Evolutionary conservation across 306 rosid species (phyloP).

Genomic region (Rubus parviflorus): DNA sequence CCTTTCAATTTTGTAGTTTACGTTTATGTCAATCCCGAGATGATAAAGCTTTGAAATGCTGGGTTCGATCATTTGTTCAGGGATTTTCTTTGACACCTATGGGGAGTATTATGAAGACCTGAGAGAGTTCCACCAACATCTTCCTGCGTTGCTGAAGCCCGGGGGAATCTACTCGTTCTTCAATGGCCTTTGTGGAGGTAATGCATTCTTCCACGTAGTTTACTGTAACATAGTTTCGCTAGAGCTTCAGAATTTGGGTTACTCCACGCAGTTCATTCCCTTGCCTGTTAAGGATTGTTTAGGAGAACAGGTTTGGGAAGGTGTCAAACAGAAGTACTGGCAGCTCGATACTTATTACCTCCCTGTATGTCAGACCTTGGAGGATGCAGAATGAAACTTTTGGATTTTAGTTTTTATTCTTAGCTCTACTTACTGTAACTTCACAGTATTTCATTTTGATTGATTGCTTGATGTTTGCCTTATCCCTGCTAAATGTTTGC

Average conservation of each 20-base stretch:
- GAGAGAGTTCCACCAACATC: conserved; percentile 90
- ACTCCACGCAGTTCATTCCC: conserved; percentile 83
- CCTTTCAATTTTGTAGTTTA: background rate
- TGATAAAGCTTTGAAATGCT: background rate
- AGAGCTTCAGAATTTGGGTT: conserved; percentile 84
- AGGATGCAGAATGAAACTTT: conserved; percentile 49
- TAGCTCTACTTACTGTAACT: background rate
- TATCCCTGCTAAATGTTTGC: background rate
- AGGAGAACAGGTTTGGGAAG: conserved; percentile 86
- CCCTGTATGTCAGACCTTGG: conserved; percentile 75
- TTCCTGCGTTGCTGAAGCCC: conserved; percentile 72
- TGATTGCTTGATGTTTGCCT: conserved; percentile 14
- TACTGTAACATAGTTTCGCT: conserved; percentile 85
- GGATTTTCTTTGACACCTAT: conserved; percentile 93
- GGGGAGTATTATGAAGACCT: conserved; percentile 93
- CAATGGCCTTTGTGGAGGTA: conserved; percentile 94
- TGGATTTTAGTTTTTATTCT: conserved; percentile 4
- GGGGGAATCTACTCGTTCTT: conserved; percentile 87
- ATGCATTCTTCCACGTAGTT: conserved; percentile 91
- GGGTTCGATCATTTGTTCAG: conserved; percentile 37
- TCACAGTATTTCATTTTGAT: background rate
- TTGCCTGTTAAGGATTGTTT: conserved; percentile 91
- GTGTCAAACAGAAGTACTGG: conserved; percentile 95
- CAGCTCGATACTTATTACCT: conserved; percentile 92
- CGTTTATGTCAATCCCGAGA: background rate